A percentile compares a stretch with the other conserved stretches of the same genome.
Conservation (phyloP, 169 alveolate genomes). For the Eimeria mitis region DNA sequence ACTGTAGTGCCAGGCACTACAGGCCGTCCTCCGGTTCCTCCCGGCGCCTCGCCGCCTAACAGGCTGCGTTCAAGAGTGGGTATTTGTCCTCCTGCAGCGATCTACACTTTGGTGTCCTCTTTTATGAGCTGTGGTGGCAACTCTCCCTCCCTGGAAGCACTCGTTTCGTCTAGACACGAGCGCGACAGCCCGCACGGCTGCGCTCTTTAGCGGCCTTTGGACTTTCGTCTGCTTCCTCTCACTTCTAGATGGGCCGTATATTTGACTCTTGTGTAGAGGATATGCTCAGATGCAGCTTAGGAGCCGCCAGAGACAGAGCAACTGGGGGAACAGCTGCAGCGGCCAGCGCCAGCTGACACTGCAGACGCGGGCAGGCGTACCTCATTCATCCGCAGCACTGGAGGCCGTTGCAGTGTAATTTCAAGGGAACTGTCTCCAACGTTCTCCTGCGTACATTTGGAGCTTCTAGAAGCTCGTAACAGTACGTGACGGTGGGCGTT, state of each 20-base stretch:
- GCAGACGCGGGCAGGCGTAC: background rate
- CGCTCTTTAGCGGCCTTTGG: background rate
- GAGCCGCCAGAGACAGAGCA: background rate
- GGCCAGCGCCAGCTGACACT: background rate
- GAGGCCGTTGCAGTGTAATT: background rate
- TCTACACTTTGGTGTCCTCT: background rate
- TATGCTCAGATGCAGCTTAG: background rate
- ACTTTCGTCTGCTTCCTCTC: background rate
- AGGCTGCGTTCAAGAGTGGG: conserved; percentile 45
- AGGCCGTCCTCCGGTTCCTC: conserved; percentile 70
- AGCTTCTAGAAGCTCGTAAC: background rate
- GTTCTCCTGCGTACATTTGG: background rate
- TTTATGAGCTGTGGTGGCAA: background rate
- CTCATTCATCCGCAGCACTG: background rate
- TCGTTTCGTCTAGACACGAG: background rate
- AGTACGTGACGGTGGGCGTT: background rate
- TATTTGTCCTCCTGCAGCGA: background rate
- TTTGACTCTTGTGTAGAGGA: background rate
- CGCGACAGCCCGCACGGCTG: background rate
- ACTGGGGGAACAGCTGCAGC: background rate
- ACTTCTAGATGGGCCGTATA: background rate
- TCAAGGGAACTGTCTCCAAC: background rate
- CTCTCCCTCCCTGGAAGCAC: background rate
- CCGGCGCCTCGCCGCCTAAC: conserved; percentile 62
- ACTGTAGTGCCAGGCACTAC: conserved; percentile 37